Evolutionary conservation across 345 rosid genomes (phyloP).

Genomic region (Moricandia moricandioides): DNA sequence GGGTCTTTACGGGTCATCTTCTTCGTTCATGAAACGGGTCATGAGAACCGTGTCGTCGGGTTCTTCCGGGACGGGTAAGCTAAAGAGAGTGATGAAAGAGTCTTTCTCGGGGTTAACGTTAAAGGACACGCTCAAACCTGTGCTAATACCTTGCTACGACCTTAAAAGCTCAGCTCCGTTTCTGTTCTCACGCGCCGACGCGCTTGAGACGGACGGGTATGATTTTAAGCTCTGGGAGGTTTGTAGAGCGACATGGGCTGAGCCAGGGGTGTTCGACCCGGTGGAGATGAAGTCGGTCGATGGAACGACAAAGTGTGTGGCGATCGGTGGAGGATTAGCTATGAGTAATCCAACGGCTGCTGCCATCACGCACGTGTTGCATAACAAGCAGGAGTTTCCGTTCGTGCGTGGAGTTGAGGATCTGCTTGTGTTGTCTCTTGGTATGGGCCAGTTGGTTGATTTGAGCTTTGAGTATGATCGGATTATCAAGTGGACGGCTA

Average conservation of each 20-base stretch:
- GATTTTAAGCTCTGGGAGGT: slow-evolving; percentile 89
- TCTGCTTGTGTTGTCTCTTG: slow-evolving; percentile 76
- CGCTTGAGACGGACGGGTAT: slow-evolving; percentile 78
- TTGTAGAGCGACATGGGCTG: slow-evolving; percentile 90
- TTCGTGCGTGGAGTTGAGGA: slow-evolving; percentile 95
- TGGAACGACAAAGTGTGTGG: slow-evolving; percentile 69
- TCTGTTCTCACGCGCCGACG: slow-evolving; percentile 93
- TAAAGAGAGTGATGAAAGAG: slow-evolving; percentile 73
- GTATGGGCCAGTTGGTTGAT: slow-evolving; percentile 78
- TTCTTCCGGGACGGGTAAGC: slow-evolving; percentile 40
- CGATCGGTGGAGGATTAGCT: slow-evolving; percentile 81
- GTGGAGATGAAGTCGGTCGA: slow-evolving; percentile 67
- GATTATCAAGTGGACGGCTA: slow-evolving; percentile 72
- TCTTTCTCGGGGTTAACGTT: slow-evolving; percentile 63
- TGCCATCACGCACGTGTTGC: slow-evolving; percentile 93
- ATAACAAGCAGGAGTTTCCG: slow-evolving; percentile 95
- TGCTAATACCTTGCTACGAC: slow-evolving; percentile 77
- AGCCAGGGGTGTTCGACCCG: slow-evolving; percentile 77
- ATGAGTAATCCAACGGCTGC: slow-evolving; percentile 93
- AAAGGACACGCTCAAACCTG: slow-evolving; percentile 72
- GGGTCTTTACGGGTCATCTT: slow-evolving; percentile 49
- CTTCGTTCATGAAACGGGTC: slow-evolving; percentile 41
- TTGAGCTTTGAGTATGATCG: slow-evolving; percentile 64
- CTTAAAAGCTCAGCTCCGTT: slow-evolving; percentile 84
- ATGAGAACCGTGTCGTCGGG: slow-evolving; percentile 50